phyloP scores from a whole-genome alignment of 2,329 filamentous ascomycete species.

The Elsinoe arachidis region DNA sequence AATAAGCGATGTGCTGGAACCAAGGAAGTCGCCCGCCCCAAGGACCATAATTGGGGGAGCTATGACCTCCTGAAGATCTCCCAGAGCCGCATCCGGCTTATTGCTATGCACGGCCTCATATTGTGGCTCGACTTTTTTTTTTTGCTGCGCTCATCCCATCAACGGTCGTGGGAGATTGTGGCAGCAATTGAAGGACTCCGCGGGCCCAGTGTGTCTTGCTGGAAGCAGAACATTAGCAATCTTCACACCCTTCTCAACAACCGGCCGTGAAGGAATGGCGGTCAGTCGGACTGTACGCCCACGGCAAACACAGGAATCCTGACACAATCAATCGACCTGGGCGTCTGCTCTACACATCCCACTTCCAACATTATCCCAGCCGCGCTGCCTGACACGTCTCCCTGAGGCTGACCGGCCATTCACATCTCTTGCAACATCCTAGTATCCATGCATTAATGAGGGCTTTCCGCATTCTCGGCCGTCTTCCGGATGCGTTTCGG shows the following conservation, averaged over 20 bases:
- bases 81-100: constrained; percentile 8
- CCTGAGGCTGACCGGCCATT: background rate
- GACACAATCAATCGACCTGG: constrained; percentile 9
- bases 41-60: background rate
- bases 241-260: background rate
- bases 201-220: background rate
- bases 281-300: background rate
- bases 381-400: background rate
- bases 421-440: background rate
- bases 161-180: background rate
- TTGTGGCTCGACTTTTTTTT: constrained; percentile 10
- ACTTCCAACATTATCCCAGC: background rate
- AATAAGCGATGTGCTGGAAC: constrained; percentile 1
- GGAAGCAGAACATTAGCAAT: background rate
- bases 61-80: constrained; percentile 3
- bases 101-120: constrained; percentile 4
- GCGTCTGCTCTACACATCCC: background rate
- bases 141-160: background rate
- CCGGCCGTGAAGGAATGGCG: background rate
- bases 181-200: background rate
- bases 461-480: constrained; percentile 5
- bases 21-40: background rate
- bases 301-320: background rate
- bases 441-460: background rate
- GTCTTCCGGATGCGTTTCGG: background rate